These are phyloP conservation scores for Pichia sp. DNA, from an alignment of 1,139 yeast species.

Conservation along the genomic window DNA sequence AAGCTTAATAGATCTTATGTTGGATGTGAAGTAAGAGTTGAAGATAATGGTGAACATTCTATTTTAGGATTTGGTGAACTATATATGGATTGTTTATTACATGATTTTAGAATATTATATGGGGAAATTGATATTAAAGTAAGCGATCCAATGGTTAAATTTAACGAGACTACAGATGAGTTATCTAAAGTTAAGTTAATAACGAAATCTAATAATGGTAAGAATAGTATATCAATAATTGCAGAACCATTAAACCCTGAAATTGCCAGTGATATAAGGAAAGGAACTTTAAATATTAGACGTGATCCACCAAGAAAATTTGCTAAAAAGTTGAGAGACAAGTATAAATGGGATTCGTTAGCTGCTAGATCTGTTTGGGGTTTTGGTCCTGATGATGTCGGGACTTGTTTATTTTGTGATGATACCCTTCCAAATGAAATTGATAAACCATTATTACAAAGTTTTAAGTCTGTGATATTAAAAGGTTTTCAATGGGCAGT, in stretches of 20 bases:
- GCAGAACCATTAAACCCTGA: slow-evolving; percentile 69
- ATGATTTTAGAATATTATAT: slow-evolving; percentile 61
- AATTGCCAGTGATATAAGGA: slow-evolving; percentile 53
- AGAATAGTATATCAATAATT: slow-evolving; percentile 58
- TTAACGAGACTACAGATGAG: slow-evolving; percentile 70
- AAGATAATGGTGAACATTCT: slow-evolving; percentile 85
- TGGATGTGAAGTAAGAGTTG: slow-evolving; percentile 62
- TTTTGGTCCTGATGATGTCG: slow-evolving; percentile 58
- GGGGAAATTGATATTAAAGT: slow-evolving; percentile 70
- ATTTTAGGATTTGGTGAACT: slow-evolving; percentile 82
- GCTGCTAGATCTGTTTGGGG: slow-evolving; percentile 82
- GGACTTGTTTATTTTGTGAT: slow-evolving; percentile 59
- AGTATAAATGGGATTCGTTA: slow-evolving; percentile 75
- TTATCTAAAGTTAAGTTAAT: slow-evolving; percentile 63
- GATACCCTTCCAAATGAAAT: slow-evolving; percentile 74
- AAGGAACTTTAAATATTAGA: slow-evolving; percentile 33
- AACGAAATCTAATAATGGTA: slow-evolving; percentile 49
- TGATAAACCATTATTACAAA: slow-evolving; percentile 45
- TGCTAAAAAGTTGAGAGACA: slow-evolving; percentile 49
- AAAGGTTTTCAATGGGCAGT: slow-evolving; percentile 84
- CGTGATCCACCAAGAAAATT: slow-evolving; percentile 30
- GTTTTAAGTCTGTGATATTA: slow-evolving; percentile 48
- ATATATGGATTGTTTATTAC: slow-evolving; percentile 76
- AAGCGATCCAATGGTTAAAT: slow-evolving; percentile 77
- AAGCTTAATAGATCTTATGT: slow-evolving; percentile 59